Percentiles rank a stretch among this genome's conserved stretches.
These are phyloP conservation scores for Phytophthora sp. DNA, from an alignment of 352 stramenopile species.

Conservation along the genomic window DNA sequence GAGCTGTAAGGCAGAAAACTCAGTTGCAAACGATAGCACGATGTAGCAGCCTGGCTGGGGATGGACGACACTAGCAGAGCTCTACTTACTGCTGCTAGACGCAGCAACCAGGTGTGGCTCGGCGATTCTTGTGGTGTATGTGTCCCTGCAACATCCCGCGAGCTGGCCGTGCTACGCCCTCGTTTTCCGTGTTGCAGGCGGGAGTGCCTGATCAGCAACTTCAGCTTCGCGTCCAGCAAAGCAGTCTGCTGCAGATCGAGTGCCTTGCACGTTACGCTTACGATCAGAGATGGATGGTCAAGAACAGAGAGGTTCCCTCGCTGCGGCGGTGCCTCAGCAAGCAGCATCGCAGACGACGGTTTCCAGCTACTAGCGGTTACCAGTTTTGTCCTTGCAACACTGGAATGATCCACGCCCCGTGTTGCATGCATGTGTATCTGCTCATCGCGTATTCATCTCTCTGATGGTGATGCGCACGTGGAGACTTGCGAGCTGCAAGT, in stretches of 20 bases:
- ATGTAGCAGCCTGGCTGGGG: no score
- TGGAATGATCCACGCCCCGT: slow-evolving; percentile 3
- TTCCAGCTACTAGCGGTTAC: neutral
- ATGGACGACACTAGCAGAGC: no score
- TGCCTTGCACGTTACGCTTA: neutral
- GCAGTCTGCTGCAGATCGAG: slow-evolving; percentile 6
- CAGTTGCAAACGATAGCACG: no score
- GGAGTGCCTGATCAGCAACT: slow-evolving; percentile 3
- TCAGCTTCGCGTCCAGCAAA: no score
- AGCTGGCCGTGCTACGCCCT: slow-evolving; percentile 9
- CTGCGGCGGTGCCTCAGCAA: no score
- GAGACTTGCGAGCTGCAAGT: neutral
- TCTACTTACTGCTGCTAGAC: no score
- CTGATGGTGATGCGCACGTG: slow-evolving; percentile 5
- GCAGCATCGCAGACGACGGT: neutral
- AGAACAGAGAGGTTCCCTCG: no score
- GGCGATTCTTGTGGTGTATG: slow-evolving; percentile 9
- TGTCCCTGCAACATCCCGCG: neutral
- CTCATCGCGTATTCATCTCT: no score
- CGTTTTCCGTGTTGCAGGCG: slow-evolving; percentile 31
- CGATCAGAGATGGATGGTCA: no score
- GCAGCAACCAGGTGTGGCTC: neutral
- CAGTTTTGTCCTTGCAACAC: slow-evolving; percentile 1
- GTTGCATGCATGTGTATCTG: slow-evolving; percentile 1
- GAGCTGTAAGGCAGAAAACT: no score